Percentiles rank a stretch among this genome's conserved stretches.
phyloP scores from a whole-genome alignment of 371 early-diverging fungal genomes.

The Rhizopus arrhizus region DNA sequence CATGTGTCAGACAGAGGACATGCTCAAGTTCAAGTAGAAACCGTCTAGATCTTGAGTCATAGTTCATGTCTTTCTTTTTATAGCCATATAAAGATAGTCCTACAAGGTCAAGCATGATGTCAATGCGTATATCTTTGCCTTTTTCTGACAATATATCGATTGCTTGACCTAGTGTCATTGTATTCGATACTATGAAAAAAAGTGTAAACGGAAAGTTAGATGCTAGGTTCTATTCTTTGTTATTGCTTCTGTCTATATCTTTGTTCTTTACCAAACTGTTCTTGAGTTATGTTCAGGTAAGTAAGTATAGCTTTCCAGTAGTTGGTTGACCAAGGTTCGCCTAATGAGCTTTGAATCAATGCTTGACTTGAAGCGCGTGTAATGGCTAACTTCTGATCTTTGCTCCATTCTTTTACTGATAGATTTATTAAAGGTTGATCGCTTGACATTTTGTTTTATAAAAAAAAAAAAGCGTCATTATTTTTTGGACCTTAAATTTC shows the following conservation, averaged over 20 bases:
- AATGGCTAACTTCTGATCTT: conserved; percentile 30
- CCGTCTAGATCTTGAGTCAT: conserved; percentile 47
- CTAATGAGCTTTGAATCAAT: conserved; percentile 22
- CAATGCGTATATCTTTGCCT: conserved; percentile 41
- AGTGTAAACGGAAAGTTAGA: conserved; percentile 3
- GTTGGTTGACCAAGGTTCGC: conserved; percentile 26
- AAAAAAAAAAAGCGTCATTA: not conserved
- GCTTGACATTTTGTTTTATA: not conserved
- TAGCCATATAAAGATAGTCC: conserved; percentile 20
- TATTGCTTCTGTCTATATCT: not conserved
- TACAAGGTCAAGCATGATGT: conserved; percentile 37
- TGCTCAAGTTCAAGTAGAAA: conserved; percentile 37
- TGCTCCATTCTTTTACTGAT: conserved; percentile 29
- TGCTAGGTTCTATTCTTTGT: not conserved
- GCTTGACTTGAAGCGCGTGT: conserved; percentile 31
- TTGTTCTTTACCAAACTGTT: conserved; percentile 26
- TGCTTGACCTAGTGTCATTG: conserved; percentile 19
- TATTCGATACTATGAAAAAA: not conserved
- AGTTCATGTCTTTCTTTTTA: conserved; percentile 26
- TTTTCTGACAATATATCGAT: not conserved
- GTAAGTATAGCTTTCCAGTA: conserved; percentile 32
- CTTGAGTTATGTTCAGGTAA: conserved; percentile 31
- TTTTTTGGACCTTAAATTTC: too few relatives aligned
- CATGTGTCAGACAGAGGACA: conserved; percentile 17
- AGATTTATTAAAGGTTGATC: conserved; percentile 28